phyloP scores from a whole-genome alignment of 352 stramenopile species.

The Phytophthora sp. region DNA sequence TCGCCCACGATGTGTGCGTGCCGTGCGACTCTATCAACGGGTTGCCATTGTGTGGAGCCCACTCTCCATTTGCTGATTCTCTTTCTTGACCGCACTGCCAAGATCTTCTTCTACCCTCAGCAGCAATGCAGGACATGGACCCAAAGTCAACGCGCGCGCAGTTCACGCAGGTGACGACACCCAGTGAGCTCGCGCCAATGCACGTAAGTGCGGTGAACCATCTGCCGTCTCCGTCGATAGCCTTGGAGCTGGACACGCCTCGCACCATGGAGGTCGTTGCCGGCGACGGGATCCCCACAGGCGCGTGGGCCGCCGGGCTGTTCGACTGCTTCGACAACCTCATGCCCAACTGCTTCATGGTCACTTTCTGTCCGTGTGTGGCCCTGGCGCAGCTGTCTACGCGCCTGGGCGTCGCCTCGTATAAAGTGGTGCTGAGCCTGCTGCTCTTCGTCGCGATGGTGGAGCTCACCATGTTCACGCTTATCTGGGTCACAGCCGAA shows the following conservation, averaged over 20 bases:
- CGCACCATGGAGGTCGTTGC: conserved; percentile 24
- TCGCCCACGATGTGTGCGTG: conserved; percentile 7
- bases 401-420: conserved; percentile 45
- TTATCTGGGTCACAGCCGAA: conserved; percentile 30
- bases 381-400: conserved; percentile 54
- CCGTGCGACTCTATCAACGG: conserved; percentile 14
- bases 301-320: conserved; percentile 45
- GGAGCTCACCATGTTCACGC: conserved; percentile 25
- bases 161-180: conserved; percentile 33
- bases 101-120: background rate
- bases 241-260: conserved; percentile 36
- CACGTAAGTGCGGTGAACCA: conserved; percentile 28
- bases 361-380: conserved; percentile 53
- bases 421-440: conserved; percentile 31
- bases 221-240: conserved; percentile 31
- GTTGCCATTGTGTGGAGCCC: conserved; percentile 10
- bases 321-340: conserved; percentile 52
- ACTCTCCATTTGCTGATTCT: conserved; percentile 18
- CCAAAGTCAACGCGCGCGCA: conserved; percentile 34
- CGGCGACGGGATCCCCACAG: conserved; percentile 34
- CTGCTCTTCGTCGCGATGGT: conserved; percentile 36
- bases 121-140: conserved; percentile 33
- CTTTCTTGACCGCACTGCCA: background rate
- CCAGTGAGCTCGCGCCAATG: conserved; percentile 12
- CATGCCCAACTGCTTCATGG: conserved; percentile 62